Evolutionary conservation across 495 filamentous ascomycete species (phyloP), one percentile per base, ranked within the genome.

Genomic region (Penicillium macrosclerotiorum): DNA sequence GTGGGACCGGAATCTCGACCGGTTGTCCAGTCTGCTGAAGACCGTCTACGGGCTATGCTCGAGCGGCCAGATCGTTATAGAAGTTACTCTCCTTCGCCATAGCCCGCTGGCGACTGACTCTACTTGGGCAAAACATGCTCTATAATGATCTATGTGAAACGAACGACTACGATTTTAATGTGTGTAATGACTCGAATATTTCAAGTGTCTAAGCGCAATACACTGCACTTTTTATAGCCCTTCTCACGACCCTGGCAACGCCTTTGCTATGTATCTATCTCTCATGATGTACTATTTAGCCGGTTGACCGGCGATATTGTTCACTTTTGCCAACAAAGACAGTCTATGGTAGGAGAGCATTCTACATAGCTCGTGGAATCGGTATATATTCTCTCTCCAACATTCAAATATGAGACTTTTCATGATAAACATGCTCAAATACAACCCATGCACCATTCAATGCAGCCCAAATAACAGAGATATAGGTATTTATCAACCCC

Each of bases 11-110:
- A 60, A 12, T 40, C 44, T 14, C 44, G 34, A 4, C 50, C 43
- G 19, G 41, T 37, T 12, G 47, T 60, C 5, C 55, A 64, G 42
- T 69, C 68, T 4, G 72, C 72, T 3, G 69, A 75, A 38, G 59
- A 49, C 34, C 57, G 62, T 19, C 47, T 75, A 34, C 62, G 72
- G 20, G 63, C 68, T 5, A 64, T 68, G 59, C 58, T 75, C 37
- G 59, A 63, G 35, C 62, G 49, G 20, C n/a, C 47, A 12, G 49
- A 34, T 12, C 37, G 33, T 37, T 48, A 51, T 6, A 22, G 20
- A 2, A 19, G 29, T 2, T 11, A 18, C 26, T 36, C 24, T 18
- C 31, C 24, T 7, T 4, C 27, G 12, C 14, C 24, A 3, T 46
- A 38, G 25, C 3, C 16, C n/a, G 9, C 17, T 11, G 25, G 26